Evolutionary conservation across 495 filamentous ascomycete genomes (phyloP).

Genomic region (Durotheca rogersii): DNA sequence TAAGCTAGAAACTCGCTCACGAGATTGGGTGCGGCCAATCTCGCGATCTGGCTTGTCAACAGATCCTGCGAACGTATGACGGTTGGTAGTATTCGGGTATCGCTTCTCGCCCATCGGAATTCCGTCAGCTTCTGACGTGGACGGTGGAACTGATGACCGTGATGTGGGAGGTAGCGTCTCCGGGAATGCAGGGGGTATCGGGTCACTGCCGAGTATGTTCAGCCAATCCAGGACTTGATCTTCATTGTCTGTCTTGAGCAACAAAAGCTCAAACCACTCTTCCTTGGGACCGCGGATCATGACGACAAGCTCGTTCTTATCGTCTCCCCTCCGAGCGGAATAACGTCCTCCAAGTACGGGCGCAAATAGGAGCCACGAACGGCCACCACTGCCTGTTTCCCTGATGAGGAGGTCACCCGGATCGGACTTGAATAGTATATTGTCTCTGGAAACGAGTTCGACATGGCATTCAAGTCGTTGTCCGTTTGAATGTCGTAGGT

Average conservation of each 20-base stretch:
- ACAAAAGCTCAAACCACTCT: constrained; percentile 82
- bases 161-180: constrained; percentile 17
- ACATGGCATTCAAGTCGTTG: constrained; percentile 84
- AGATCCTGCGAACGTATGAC: constrained; percentile 25
- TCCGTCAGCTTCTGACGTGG: constrained; percentile 59
- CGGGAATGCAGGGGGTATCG: constrained; percentile 65
- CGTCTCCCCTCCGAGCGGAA: constrained; percentile 78
- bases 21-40: constrained; percentile 30
- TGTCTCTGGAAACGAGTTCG: constrained; percentile 86
- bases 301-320: constrained; percentile 67
- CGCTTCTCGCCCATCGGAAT: constrained; percentile 74
- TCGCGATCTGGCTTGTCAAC: constrained; percentile 13
- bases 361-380: constrained; percentile 86
- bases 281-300: constrained; percentile 75
- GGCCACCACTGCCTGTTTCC: constrained; percentile 70
- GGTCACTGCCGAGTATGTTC: constrained; percentile 71
- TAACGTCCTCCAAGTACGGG: constrained; percentile 67
- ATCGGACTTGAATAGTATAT: constrained; percentile 52
- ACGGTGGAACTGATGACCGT: constrained; percentile 39
- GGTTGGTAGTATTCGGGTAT: constrained; percentile 24
- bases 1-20: constrained; percentile 15
- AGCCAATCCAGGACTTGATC: constrained; percentile 84
- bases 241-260: constrained; percentile 67
- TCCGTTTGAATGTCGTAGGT: constrained; percentile 84
- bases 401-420: constrained; percentile 85